Base-by-base conservation (phyloP, 2,329 filamentous ascomycete species). In the Didymella arachidicola region DNA sequence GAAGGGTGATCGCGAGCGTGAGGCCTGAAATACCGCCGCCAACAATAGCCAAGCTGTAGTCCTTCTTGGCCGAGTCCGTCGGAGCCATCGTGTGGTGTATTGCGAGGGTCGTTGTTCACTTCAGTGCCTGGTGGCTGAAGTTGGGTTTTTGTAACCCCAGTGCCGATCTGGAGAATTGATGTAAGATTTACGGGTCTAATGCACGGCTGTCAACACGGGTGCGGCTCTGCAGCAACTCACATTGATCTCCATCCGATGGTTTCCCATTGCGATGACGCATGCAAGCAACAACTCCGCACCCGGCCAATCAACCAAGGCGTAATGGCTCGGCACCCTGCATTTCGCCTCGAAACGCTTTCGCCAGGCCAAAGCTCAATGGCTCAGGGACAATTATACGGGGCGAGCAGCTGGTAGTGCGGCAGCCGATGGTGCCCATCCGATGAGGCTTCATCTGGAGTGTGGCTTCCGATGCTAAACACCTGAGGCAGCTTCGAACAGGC, bases 1-100 rank as follows among this genome's bases (percentile, higher is more conserved):
- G 73, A 27, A 88, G 80, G 7, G 80, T 83, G 45, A 84, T 80
- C 25, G 83, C 83, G 8, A 87, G 79, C 8, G 77, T 77, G 18
- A 87, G 77, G 26, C 86, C 86, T 26, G 81, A 82, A 58, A 88
- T 86, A 32, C 85, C 86, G 41, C 84, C 85, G 59, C 86, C 86
- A 16, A 87, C 75, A 39, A 88, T 84, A 63, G 85, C 85, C 58
- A 87, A 74, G 52, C 76, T 78, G 71, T 80, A 81, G 29, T 72
- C 64, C 53, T 77, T 80, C 16, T 65, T 53, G 19, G 62, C 29
- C 8, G 66, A 50, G 45, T 58, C 47, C 29, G 57, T 53, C 27
- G 66, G 55, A 14, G 63, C 47, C 71, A 73, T 74, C 49, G 46
- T 29, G 43, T 14, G 16, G 48, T 12, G n/a, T 39, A n/a, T 27